Evolutionary conservation across 2,329 filamentous ascomycete species (phyloP), one percentile per base, ranked within the genome.

Genomic region (Bipolaris cookei): DNA sequence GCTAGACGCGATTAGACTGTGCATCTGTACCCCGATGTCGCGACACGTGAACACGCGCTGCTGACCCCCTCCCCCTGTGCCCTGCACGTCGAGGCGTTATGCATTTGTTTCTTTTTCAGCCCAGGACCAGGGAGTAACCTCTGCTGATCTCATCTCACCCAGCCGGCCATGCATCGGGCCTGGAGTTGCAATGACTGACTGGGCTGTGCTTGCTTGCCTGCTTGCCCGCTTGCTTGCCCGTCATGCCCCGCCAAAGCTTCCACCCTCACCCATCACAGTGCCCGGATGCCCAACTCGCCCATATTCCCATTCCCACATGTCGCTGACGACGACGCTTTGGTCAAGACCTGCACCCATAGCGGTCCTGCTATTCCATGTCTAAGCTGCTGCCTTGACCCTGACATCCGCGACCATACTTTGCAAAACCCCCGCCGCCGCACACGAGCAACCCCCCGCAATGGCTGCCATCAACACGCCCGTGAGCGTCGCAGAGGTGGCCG

Each of bases 401-500:
- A 16, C 0, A 14, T 37, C 38, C 23, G 32, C 18, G 42, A 25
- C 10, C n/a, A 45, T 13, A 32, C 42, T 20, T 28, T 16, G 45
- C 16, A 42, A 21, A 39, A 38, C 43, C 42, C 11, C 41, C 32
- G 20, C 10, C 21, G 28, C 32, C 21, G 44, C 39, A 3, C 23
- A 25, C 18, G 6, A 42, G 44, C 58, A 54, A 35, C 41, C 1
- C 49, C 21, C 51, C 52, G 54, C 51, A 41, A 75, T 76, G 74
- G 66, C 69, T 16, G 68, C 70, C 10, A 50, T 66, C 54, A 67
- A 64, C 54, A 68, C 66, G 35, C 92, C 92, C 38, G 79, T 89
- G 77, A 92, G 83, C 64, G 84, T 95, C 55, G 88, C 89, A 69
- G 90, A 96, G 71, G 89, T 98, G 58, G 86, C 88, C 10, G 82